Percentiles rank a stretch among this genome's conserved stretches.
phyloP scores from a whole-genome alignment of 2,329 filamentous ascomycete genomes.

The Fusarium armeniacum region DNA sequence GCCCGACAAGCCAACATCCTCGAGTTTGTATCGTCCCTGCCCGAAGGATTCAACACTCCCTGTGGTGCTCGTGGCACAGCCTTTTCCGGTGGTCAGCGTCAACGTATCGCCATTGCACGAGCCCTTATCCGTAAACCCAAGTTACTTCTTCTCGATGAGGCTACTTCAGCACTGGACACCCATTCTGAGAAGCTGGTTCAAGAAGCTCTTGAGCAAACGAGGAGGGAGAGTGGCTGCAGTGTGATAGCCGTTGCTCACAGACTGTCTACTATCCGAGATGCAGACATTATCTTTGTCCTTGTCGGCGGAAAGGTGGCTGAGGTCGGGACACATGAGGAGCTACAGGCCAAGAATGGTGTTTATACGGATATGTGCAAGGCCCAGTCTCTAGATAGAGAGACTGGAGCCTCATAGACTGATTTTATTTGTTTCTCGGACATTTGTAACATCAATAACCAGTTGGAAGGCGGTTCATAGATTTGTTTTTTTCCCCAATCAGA shows the following conservation, averaged over 20 bases:
- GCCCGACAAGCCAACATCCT: constrained; percentile 63
- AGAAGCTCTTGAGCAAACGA: constrained; percentile 60
- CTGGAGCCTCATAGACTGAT: background rate
- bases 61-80: constrained; percentile 74
- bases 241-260: constrained; percentile 73
- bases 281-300: constrained; percentile 74
- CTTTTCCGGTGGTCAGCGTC: constrained; percentile 75
- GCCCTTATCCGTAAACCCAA: constrained; percentile 73
- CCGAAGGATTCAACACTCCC: constrained; percentile 66
- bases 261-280: constrained; percentile 67
- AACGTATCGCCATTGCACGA: constrained; percentile 76
- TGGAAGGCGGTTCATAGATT: background rate
- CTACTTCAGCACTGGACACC: constrained; percentile 71
- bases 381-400: constrained; percentile 31
- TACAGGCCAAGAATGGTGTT: constrained; percentile 58
- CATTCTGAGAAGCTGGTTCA: constrained; percentile 72
- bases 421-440: background rate
- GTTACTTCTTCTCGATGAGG: constrained; percentile 77
- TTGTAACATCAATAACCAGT: background rate
- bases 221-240: constrained; percentile 55
- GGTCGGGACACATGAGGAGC: constrained; percentile 69
- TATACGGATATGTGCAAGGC: constrained; percentile 41
- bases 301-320: constrained; percentile 68
- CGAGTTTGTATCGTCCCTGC: constrained; percentile 57
- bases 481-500: background rate